Conservation (phyloP, 1,284 basidiomycete species). For the Marasmius tenuissimus region DNA sequence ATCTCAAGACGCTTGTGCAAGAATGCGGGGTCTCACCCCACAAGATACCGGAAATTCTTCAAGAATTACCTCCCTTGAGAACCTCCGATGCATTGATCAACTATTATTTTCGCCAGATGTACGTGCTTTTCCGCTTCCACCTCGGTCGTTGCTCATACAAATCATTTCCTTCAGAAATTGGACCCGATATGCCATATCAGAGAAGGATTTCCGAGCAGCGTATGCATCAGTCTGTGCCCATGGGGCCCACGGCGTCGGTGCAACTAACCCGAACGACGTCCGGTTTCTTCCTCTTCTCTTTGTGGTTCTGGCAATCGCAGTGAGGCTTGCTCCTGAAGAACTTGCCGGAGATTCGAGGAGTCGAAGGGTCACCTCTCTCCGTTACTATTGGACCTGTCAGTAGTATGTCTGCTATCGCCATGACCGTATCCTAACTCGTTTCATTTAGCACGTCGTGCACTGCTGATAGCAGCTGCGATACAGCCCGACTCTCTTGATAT, state of each 20-base stretch:
- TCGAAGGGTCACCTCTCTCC: conserved; percentile 75
- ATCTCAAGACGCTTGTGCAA: conserved; percentile 78
- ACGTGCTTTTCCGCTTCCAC: conserved; percentile 27
- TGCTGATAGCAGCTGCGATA: conserved; percentile 87
- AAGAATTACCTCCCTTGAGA: conserved; percentile 79
- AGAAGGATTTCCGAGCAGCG: conserved; percentile 78
- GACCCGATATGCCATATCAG: conserved; percentile 92
- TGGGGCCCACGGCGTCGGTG: conserved; percentile 58
- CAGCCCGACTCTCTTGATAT: conserved; percentile 89
- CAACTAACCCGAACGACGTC: conserved; percentile 76
- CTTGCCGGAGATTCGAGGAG: conserved; percentile 78
- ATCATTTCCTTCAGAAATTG: conserved; percentile 71
- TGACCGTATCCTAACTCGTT: conserved; percentile 13
- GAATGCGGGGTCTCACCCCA: conserved; percentile 90
- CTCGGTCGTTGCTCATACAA: conserved; percentile 12
- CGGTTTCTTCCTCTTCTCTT: conserved; percentile 90
- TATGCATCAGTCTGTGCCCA: conserved; percentile 82
- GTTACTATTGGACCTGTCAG: conserved; percentile 95
- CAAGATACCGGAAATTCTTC: conserved; percentile 85
- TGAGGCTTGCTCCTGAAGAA: conserved; percentile 81
- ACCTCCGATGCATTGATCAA: conserved; percentile 75
- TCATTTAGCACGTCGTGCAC: conserved; percentile 72
- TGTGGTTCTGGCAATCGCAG: conserved; percentile 90
- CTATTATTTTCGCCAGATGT: conserved; percentile 78
- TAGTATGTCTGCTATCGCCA: conserved; percentile 12